A percentile compares a stretch with the other conserved stretches of the same genome.
phyloP scores from a whole-genome alignment of 768 basidiomycete species.

The Lactifluus echinatus region DNA sequence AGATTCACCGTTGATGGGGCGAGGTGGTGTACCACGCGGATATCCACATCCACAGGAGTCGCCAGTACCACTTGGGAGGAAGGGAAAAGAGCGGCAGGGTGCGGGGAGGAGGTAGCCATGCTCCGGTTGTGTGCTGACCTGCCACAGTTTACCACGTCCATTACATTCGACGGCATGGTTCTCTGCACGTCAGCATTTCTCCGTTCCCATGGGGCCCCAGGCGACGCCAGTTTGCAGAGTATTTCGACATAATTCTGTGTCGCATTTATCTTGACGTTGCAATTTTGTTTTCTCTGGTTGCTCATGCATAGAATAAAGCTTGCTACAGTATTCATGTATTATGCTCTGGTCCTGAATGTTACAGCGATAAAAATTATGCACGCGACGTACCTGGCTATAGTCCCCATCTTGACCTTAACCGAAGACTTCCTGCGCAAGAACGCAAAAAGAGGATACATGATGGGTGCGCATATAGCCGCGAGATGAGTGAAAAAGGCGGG shows the following conservation, averaged over 20 bases:
- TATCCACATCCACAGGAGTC: neutral
- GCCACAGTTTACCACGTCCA: too few species aligned
- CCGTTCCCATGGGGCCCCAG: too few species aligned
- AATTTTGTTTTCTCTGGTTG: neutral
- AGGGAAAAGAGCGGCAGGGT: conserved; percentile 13
- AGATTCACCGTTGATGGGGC: conserved; percentile 7
- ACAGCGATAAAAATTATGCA: neutral
- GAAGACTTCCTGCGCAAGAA: too few species aligned
- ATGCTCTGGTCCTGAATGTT: neutral
- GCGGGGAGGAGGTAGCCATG: conserved; percentile 1
- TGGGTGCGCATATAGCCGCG: neutral
- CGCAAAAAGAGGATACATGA: too few species aligned
- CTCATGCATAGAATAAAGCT: conserved; percentile 7
- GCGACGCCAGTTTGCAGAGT: too few species aligned
- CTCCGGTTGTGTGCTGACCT: too few species aligned
- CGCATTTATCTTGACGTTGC: neutral
- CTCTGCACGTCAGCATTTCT: too few species aligned
- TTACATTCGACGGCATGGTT: too few species aligned
- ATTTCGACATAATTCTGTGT: neutral
- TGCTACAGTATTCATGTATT: conserved; percentile 12
- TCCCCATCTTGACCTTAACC: neutral
- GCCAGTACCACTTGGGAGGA: conserved; percentile 9
- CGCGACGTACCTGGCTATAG: neutral
- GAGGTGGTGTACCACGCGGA: neutral
- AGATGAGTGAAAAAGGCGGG: neutral